Base-by-base conservation (phyloP, 2,329 filamentous ascomycete genomes). In the Fusarium fracticaudum region DNA sequence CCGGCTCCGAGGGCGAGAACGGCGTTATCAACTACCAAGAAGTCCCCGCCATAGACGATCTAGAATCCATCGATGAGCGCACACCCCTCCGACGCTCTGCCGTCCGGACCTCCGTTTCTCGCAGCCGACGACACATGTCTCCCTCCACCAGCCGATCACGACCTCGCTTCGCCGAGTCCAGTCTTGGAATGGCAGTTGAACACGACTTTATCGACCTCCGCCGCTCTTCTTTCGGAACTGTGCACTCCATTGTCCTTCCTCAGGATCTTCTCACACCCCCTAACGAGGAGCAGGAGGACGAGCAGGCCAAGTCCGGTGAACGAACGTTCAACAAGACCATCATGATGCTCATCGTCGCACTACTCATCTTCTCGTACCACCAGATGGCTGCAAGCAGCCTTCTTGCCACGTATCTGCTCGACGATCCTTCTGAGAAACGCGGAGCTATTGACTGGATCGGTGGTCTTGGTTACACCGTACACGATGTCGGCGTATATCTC, bases 401-500 rank as follows among this genome's bases (percentile, higher is more conserved):
- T 13, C 76, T 86, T 3, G 85, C 85, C 4, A 83, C 84, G 10
- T 83, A 85, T 64, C 80, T 86, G 9, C 80, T 86, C 18, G 85
- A 85, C 67, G 69, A 78, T 15, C 84, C 72, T 10, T 55, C 55
- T 10, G 57, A 41, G 4, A 54, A 51, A 24, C 55, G 45, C 18
- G 72, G 72, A 79, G 5, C 75, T 5, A 76, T 85, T 14, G 84
- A 85, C 64, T 73, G 89, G 15, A 80, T 87, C 1, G 92, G 92
- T 51, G 92, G 92, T 9, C 84, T 94, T 6, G 92, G 91, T 4
- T 85, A 92, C 54, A 89, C 87, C 4, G 90, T 91, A 5, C 89
- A 91, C 76, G 87, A 91, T 43, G 91, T 93, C 20, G 92, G 92
- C 20, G 80, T 91, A 29, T 92, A 93, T 75, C 87, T 94, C 82